Evolutionary conservation across 2,329 filamentous ascomycete genomes (phyloP).

Genomic region (Clonostachys sp.): DNA sequence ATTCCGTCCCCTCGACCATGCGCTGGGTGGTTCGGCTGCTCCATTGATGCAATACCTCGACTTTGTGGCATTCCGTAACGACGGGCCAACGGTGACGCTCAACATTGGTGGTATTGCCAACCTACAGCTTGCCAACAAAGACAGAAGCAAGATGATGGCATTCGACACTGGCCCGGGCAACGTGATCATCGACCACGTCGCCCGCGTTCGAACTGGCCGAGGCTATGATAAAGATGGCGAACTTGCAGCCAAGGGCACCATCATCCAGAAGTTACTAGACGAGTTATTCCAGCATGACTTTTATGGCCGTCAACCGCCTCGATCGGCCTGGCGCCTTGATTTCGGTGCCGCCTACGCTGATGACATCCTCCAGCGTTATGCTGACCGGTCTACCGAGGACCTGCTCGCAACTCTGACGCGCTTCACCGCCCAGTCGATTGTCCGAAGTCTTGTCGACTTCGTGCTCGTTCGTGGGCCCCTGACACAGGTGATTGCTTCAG

Average conservation of each 20-base stretch:
- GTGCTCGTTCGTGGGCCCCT: slow-evolving; percentile 12
- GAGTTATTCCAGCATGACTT: slow-evolving; percentile 13
- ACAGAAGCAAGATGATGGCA: slow-evolving; percentile 21
- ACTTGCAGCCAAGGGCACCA: slow-evolving; percentile 12
- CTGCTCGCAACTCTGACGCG: background rate
- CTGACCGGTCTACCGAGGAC: background rate
- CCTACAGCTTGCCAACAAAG: slow-evolving; percentile 16
- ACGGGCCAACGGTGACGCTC: slow-evolving; percentile 13
- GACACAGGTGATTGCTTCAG: slow-evolving; percentile 13
- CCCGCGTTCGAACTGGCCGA: slow-evolving; percentile 12
- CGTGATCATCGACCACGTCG: slow-evolving; percentile 21
- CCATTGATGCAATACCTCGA: slow-evolving; percentile 23
- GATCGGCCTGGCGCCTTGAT: slow-evolving; percentile 19
- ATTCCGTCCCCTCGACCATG: slow-evolving; percentile 19
- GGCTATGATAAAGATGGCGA: slow-evolving; percentile 17
- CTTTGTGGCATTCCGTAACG: slow-evolving; percentile 18
- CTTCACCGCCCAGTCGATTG: slow-evolving; percentile 6
- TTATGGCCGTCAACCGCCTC: slow-evolving; percentile 15
- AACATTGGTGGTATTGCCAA: slow-evolving; percentile 24
- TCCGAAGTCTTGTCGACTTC: slow-evolving; percentile 12
- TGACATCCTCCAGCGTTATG: slow-evolving; percentile 4
- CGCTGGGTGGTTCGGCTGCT: slow-evolving; percentile 16
- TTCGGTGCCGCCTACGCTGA: slow-evolving; percentile 18
- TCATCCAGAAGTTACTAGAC: slow-evolving; percentile 11
- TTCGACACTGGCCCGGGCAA: slow-evolving; percentile 21